phyloP scores from a whole-genome alignment of 305 asterid genomes.

The Fraxinus greggii region DNA sequence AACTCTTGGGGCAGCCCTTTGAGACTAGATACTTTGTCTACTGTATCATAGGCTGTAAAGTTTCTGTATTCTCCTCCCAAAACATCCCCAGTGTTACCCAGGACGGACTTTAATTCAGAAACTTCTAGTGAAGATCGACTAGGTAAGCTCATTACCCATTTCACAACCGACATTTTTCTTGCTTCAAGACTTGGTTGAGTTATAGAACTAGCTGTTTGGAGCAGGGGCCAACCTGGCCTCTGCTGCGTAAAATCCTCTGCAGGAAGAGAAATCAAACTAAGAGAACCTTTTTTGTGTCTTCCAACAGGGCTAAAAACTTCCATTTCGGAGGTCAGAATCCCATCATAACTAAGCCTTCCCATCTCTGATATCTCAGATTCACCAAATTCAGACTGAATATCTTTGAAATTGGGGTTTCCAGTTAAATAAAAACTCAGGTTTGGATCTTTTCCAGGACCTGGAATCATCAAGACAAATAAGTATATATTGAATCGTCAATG shows the following conservation, averaged over 20 bases:
- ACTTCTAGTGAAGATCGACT: conserved; percentile 44
- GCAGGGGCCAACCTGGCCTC: conserved; percentile 96
- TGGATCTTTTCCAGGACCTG: conserved; percentile 29
- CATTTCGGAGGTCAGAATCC: conserved; percentile 22
- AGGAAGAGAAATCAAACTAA: conserved; percentile 67
- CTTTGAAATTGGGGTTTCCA: conserved; percentile 27
- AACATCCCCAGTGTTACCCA: not conserved
- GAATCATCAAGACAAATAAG: conserved; percentile 5
- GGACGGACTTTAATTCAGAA: not conserved
- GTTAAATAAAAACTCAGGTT: conserved; percentile 32
- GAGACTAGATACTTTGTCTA: conserved; percentile 7
- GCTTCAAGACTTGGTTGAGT: conserved; percentile 51
- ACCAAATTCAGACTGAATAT: conserved; percentile 48
- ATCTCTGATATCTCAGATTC: conserved; percentile 49
- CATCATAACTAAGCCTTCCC: conserved; percentile 46
- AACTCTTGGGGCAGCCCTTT: conserved; percentile 54
- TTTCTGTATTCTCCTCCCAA: not conserved
- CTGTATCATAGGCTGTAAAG: not conserved
- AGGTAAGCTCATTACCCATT: conserved; percentile 90
- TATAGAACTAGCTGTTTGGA: conserved; percentile 55
- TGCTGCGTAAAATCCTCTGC: conserved; percentile 59
- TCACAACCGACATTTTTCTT: conserved; percentile 79
- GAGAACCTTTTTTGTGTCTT: conserved; percentile 45
- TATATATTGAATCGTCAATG: not conserved
- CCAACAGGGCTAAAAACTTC: conserved; percentile 34